These are phyloP conservation scores for Apiotrichum laibachii DNA, from an alignment of 1,284 basidiomycete genomes.

Conservation along the genomic window DNA sequence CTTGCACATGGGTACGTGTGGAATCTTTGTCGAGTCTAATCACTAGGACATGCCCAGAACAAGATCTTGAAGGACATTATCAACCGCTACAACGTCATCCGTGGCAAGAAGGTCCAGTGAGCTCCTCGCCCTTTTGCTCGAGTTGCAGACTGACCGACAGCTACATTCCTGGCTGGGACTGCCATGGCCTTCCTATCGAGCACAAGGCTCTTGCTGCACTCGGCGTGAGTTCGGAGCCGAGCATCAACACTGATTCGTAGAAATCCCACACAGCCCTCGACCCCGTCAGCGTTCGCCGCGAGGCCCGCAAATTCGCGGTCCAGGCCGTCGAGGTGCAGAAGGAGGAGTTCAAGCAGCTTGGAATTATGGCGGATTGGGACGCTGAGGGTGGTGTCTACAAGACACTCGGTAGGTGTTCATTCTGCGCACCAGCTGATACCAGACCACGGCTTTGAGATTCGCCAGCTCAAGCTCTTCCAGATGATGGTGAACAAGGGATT, in stretches of 20 bases:
- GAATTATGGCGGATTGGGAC: constrained; percentile 91
- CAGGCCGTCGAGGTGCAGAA: constrained; percentile 75
- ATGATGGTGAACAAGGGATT: constrained; percentile 75
- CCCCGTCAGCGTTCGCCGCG: constrained; percentile 64
- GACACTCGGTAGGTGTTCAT: constrained; percentile 65
- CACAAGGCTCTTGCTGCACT: constrained; percentile 80
- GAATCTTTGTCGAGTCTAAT: neutral
- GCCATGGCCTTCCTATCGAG: constrained; percentile 95
- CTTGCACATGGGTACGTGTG: constrained; percentile 78
- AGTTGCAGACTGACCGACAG: constrained; percentile 52
- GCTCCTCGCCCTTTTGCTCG: constrained; percentile 31
- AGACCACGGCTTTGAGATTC: constrained; percentile 85
- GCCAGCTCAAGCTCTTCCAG: constrained; percentile 82
- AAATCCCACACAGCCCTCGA: constrained; percentile 56
- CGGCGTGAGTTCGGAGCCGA: constrained; percentile 55
- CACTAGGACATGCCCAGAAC: constrained; percentile 86
- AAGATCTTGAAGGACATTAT: constrained; percentile 97
- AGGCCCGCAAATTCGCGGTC: constrained; percentile 71
- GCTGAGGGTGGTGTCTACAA: constrained; percentile 70
- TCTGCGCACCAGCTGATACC: neutral
- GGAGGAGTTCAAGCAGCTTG: constrained; percentile 75
- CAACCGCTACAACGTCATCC: constrained; percentile 79
- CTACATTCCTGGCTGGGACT: constrained; percentile 96
- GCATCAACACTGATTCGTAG: constrained; percentile 15
- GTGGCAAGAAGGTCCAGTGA: constrained; percentile 78